Base-by-base conservation (phyloP, 2,329 filamentous ascomycete genomes). In the Fusarium domesticum region DNA sequence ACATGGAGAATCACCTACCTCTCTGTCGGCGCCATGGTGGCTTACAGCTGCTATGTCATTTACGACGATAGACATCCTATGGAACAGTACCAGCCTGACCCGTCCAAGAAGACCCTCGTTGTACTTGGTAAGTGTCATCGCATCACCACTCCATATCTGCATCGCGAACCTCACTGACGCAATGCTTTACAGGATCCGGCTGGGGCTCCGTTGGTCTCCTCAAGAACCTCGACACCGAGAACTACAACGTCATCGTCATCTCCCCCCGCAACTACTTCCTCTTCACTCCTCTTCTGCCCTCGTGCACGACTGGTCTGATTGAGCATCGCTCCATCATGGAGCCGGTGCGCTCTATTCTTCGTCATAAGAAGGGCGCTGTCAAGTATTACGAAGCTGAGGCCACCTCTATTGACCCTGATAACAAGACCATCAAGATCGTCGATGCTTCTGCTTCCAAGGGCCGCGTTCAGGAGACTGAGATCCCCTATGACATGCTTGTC, bases 271-370 rank as follows among this genome's bases (percentile, higher is more conserved):
- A 98, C 76, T 98, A 96, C 81, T 98, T 98, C 84, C 85, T 98
- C 59, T 98, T 98, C 80, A 98, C 93, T 20, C 93, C 93, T 48
- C 83, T 98, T 47, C 82, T 98, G 50, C 93, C 93, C 55, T 97
- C 92, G 65, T 98, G 93, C 74, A 97, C 93, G 40, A 96, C 92
- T 56, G 93, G 93, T 62, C 87, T 89, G 60, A 93, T 98, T 70
- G 93, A 98, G 78, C 93, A 97, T 76, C 89, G 93, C 68, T 97
- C 91, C 65, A 98, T 98, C 72, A 98, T 98, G 93, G 93, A 98
- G 76, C 93, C 93, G 45, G 86, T 98, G 62, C 89, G 93, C 66
- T 89, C 93, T 68, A 96, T 98, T 69, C 80, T 96, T 59, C 88
- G 91, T 64, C 87, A 93, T 75, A 97, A 97, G 81, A 90, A 89